Conservation (phyloP, 2,329 filamentous ascomycete genomes). For the Metarhizium humberi region DNA sequence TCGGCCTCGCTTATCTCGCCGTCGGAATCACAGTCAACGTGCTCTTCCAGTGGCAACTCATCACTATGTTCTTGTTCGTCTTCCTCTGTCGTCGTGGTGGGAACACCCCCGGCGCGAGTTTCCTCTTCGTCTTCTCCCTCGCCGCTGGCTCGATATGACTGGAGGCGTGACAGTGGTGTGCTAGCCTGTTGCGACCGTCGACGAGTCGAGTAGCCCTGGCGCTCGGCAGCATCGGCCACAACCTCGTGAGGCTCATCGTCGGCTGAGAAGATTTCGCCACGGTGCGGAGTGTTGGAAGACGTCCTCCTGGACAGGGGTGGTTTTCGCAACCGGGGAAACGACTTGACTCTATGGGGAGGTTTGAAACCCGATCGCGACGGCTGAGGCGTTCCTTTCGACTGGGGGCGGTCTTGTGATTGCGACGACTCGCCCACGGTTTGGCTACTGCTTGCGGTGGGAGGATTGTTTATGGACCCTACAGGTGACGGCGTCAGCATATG, state of each 20-base stretch:
- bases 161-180: slow-evolving; percentile 30
- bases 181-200: slow-evolving; percentile 22
- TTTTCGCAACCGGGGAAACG: slow-evolving; percentile 51
- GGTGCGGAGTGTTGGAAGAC: slow-evolving; percentile 70
- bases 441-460: slow-evolving; percentile 16
- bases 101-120: slow-evolving; percentile 4
- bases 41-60: slow-evolving; percentile 35
- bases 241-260: slow-evolving; percentile 82
- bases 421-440: slow-evolving; percentile 25
- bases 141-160: slow-evolving; percentile 22
- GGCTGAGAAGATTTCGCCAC: slow-evolving; percentile 80
- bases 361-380: slow-evolving; percentile 29
- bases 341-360: slow-evolving; percentile 38
- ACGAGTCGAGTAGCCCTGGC: slow-evolving; percentile 21
- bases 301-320: slow-evolving; percentile 63
- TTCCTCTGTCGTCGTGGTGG: slow-evolving; percentile 10
- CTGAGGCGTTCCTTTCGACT: slow-evolving; percentile 20
- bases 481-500: not conserved
- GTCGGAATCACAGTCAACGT: slow-evolving; percentile 55
- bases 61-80: slow-evolving; percentile 21
- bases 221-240: slow-evolving; percentile 48
- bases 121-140: slow-evolving; percentile 15
- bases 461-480: slow-evolving; percentile 11
- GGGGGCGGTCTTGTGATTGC: slow-evolving; percentile 27
- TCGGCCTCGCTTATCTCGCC: slow-evolving; percentile 80